phyloP scores from a whole-genome alignment of 371 early-diverging fungal genomes.

The Apophysomyces ossiformis region DNA sequence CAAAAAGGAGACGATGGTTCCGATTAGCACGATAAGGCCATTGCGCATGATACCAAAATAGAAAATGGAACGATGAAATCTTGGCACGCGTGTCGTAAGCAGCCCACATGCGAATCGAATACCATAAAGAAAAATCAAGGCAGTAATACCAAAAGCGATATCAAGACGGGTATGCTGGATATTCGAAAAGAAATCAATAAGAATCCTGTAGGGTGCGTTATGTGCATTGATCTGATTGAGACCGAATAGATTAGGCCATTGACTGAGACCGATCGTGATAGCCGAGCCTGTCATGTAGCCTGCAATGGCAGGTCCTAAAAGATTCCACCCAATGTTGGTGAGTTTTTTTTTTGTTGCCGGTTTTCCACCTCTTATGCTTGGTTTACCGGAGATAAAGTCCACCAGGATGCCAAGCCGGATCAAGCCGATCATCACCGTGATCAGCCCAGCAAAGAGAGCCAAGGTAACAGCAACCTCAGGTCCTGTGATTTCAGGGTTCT shows the following conservation, averaged over 20 bases:
- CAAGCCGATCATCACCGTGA: conserved; percentile 66
- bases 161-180: conserved; percentile 42
- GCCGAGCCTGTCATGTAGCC: conserved; percentile 77
- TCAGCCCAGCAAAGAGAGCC: conserved; percentile 56
- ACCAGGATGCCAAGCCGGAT: conserved; percentile 79
- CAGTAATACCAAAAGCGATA: conserved; percentile 41
- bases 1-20: conserved; percentile 32
- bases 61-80: conserved; percentile 33
- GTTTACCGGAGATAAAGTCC: conserved; percentile 72
- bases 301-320: conserved; percentile 61
- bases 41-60: conserved; percentile 49
- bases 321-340: background rate
- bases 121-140: conserved; percentile 37
- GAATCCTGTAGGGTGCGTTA: conserved; percentile 47
- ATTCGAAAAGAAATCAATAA: conserved; percentile 42
- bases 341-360: background rate
- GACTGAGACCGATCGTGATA: conserved; percentile 71
- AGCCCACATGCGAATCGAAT: conserved; percentile 29
- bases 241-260: conserved; percentile 74
- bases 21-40: conserved; percentile 34
- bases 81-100: conserved; percentile 21
- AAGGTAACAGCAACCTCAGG: conserved; percentile 53
- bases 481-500: conserved; percentile 39
- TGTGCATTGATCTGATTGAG: conserved; percentile 59
- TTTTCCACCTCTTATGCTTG: background rate